Evolutionary conservation across 352 stramenopile genomes (phyloP), one percentile per base, ranked within the genome.

Genomic region (Phytopythium vexans): DNA sequence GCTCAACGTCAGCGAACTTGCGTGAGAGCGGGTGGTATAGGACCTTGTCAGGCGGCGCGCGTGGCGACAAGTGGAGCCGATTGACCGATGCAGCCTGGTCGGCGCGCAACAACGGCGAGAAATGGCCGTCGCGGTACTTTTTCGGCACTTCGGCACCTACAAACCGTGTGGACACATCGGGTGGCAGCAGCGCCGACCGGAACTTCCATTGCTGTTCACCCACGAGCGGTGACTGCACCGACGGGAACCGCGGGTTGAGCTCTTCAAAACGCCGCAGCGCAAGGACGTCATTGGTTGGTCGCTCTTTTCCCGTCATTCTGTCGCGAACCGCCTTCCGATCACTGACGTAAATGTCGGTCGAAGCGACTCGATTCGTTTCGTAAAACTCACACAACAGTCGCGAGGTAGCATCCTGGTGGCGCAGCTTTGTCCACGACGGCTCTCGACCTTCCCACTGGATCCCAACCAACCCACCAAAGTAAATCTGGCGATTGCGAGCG

Each of bases 221-320:
- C 31, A 73, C 54, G 36, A 67, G 61, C 10, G 72, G 71, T 7
- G 71, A 70, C 11, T 75, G 64, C n/a, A 86, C 64, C 0, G 77
- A 88, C 15, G 77, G 77, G 38, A 88, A 88, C 3, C 73, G 73
- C 16, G 77, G 75, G 33, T 88, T 88, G 8, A 84, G 60, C 48
- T 88, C 68, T 8, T 77, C 62, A 52, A 71, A 86, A 6, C 69
- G 31, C 0, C 49, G 56, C 4, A 77, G 35, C 4, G 36, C 10
- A 8, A 41, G 14, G 33, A 21, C 9, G 6, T 48, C 14, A 6
- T 27, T 27, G 21, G 21, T 27, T 27, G 21, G 21, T 27, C 21
- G 21, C 21, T 27, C 21, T 27, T 27, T 27, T 27, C 2, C 21
- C 21, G 21, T 27, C 21, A 27, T 27, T 2, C 21, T 27, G 21